Evolutionary conservation across 78 protist genomes (phyloP).

Genomic region (Bodo saltans): DNA sequence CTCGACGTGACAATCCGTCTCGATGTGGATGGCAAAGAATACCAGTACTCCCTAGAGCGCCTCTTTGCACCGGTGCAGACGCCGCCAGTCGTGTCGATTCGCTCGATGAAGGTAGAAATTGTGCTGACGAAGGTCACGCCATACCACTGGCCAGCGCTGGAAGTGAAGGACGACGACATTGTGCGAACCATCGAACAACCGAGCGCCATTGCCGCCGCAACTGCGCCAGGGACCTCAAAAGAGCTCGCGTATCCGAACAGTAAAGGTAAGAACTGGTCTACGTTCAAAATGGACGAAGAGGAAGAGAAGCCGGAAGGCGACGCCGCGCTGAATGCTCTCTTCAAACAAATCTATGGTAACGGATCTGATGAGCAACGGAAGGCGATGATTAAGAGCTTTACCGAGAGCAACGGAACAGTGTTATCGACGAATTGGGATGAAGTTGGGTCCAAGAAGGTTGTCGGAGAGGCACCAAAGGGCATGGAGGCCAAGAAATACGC

Average conservation of each 20-base stretch:
- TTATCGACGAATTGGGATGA: constrained; percentile 89
- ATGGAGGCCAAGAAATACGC: constrained; percentile 43
- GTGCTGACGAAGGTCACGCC: constrained; percentile 4
- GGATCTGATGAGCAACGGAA: constrained; percentile 66
- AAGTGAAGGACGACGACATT: not conserved
- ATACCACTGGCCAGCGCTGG: constrained; percentile 37
- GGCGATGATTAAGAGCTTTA: constrained; percentile 89
- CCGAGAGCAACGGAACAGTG: constrained; percentile 85
- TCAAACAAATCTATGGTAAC: constrained; percentile 62
- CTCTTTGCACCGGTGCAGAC: not conserved
- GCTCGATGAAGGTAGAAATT: constrained; percentile 43
- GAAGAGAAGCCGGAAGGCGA: constrained; percentile 71
- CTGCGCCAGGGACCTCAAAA: not conserved
- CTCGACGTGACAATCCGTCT: not conserved
- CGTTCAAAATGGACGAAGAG: constrained; percentile 45
- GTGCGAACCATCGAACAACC: not conserved
- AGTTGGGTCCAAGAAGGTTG: constrained; percentile 62
- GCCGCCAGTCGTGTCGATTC: not conserved
- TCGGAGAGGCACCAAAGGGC: constrained; percentile 66
- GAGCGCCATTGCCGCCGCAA: not conserved
- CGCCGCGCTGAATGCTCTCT: constrained; percentile 59
- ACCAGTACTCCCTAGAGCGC: not conserved
- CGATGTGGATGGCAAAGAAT: not conserved
- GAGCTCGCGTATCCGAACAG: constrained; percentile 30
- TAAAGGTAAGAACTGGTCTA: constrained; percentile 69